Conservation (phyloP, 129 eudicot species). For the Flaveria brownii region DNA sequence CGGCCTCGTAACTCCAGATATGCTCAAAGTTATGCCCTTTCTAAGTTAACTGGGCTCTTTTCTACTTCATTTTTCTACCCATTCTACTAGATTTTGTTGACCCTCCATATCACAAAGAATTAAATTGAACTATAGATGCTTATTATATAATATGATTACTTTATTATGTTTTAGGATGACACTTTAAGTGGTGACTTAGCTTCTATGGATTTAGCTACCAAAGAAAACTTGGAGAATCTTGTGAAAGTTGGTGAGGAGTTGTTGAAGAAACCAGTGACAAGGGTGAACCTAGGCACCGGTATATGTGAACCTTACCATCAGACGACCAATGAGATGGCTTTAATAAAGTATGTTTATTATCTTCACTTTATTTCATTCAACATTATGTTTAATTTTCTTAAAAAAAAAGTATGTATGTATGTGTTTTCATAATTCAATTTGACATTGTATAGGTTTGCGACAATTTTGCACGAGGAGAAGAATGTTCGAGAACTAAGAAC, state of each 20-base stretch:
- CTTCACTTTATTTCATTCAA: neutral
- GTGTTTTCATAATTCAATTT: neutral
- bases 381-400: neutral
- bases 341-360: constrained; percentile 27
- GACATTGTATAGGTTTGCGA: constrained; percentile 33
- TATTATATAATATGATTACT: neutral
- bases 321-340: constrained; percentile 47
- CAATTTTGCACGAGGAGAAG: constrained; percentile 44
- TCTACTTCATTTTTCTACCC: too few species aligned
- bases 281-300: constrained; percentile 41
- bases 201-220: constrained; percentile 41
- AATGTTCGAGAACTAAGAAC: constrained; percentile 38
- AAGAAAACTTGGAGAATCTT: constrained; percentile 41
- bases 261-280: constrained; percentile 44
- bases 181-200: constrained; percentile 37
- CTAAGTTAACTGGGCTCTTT: too few species aligned
- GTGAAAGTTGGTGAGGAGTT: constrained; percentile 41
- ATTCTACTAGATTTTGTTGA: too few species aligned
- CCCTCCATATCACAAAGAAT: neutral
- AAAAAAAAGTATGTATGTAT: neutral
- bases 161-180: constrained; percentile 39
- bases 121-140: neutral
- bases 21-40: too few species aligned
- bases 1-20: too few species aligned
- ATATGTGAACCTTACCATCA: constrained; percentile 23